A percentile compares a stretch with the other conserved stretches of the same genome.
phyloP scores from a whole-genome alignment of 805 yeast species.

The Yamadazyma olivae region DNA sequence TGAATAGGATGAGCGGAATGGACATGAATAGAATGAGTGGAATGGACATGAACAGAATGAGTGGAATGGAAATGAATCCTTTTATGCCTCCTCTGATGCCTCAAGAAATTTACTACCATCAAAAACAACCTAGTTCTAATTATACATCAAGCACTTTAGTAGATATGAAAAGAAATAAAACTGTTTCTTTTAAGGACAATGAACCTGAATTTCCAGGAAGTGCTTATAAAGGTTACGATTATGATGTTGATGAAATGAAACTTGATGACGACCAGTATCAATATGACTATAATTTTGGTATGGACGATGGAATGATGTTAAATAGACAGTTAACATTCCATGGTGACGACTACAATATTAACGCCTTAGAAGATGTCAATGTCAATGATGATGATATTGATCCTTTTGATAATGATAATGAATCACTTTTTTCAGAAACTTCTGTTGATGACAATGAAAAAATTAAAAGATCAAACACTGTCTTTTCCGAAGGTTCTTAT shows the following conservation, averaged over 20 bases:
- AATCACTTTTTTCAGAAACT: constrained; percentile 39
- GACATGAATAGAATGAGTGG: constrained; percentile 4
- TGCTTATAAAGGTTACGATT: constrained; percentile 21
- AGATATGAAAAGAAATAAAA: constrained; percentile 15
- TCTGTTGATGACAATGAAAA: constrained; percentile 29
- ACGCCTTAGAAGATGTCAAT: constrained; percentile 38
- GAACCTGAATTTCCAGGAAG: constrained; percentile 30
- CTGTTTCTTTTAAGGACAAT: constrained; percentile 28
- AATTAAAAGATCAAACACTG: constrained; percentile 17
- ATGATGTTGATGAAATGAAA: constrained; percentile 10
- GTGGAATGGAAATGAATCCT: constrained; percentile 3
- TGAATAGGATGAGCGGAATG: constrained; percentile 4
- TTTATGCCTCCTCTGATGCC: constrained; percentile 7
- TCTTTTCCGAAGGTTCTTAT: constrained; percentile 25
- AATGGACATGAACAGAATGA: constrained; percentile 3
- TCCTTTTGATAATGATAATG: constrained; percentile 44
- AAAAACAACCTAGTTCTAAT: constrained; percentile 7
- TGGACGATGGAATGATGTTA: constrained; percentile 2
- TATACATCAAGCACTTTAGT: constrained; percentile 13
- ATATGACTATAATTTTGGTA: constrained; percentile 4
- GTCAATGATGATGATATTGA: constrained; percentile 27
- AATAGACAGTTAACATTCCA: constrained; percentile 19
- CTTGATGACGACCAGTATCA: constrained; percentile 8
- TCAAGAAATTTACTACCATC: constrained; percentile 7
- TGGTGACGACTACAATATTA: constrained; percentile 39